phyloP scores from a whole-genome alignment of 2,329 filamentous ascomycete genomes.

The Fusarium neocosmosporiellum region DNA sequence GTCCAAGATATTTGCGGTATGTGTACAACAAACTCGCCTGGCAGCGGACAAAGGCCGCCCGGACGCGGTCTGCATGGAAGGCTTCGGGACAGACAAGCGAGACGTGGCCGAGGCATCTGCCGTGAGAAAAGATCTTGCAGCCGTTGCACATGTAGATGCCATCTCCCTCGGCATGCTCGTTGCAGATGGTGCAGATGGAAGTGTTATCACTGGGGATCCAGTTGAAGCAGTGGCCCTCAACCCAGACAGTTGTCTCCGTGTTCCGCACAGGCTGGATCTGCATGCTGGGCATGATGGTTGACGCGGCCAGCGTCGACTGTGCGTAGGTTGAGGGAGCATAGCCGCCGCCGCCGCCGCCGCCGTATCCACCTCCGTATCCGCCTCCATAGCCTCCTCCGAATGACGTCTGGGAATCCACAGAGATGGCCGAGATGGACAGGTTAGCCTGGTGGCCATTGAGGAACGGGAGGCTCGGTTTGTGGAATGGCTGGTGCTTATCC shows the following conservation, averaged over 20 bases:
- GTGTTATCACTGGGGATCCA: conserved; percentile 69
- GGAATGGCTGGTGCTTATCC: conserved; percentile 74
- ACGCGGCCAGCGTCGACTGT: conserved; percentile 85
- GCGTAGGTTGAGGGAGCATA: conserved; percentile 89
- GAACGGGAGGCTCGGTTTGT: conserved; percentile 80
- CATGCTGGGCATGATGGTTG: conserved; percentile 88
- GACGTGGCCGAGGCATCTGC: conserved; percentile 70
- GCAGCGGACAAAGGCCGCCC: conserved; percentile 73
- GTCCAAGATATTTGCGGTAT: conserved; percentile 71
- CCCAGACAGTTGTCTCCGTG: conserved; percentile 84
- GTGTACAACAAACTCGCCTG: conserved; percentile 75
- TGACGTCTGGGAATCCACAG: conserved; percentile 75
- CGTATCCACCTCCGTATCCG: conserved; percentile 11
- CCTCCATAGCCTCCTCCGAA: conserved; percentile 69
- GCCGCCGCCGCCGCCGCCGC: conserved; percentile 55
- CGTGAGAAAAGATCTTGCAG: conserved; percentile 69
- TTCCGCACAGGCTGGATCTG: conserved; percentile 82
- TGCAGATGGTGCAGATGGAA: conserved; percentile 77
- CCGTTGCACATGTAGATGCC: conserved; percentile 80
- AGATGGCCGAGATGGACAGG: conserved; percentile 69
- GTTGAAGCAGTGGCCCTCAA: conserved; percentile 85
- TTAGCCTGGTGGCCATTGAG: conserved; percentile 72
- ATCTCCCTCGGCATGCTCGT: conserved; percentile 77
- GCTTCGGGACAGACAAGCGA: conserved; percentile 73
- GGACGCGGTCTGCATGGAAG: conserved; percentile 70